Base-by-base conservation (phyloP, 2,329 filamentous ascomycete genomes). In the Fusarium oligoseptatum region DNA sequence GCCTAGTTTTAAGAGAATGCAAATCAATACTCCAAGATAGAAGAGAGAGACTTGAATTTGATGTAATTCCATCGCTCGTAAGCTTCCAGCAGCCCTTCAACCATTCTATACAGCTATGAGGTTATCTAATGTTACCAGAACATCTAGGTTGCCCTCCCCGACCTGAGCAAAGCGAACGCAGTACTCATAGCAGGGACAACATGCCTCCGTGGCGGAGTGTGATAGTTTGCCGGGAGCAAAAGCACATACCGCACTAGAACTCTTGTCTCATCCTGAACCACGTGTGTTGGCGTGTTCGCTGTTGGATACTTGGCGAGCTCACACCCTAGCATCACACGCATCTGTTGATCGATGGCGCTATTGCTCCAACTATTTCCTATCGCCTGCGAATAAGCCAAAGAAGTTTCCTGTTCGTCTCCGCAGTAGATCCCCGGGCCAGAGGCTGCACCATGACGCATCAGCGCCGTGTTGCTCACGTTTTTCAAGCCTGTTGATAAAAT, bases 181-280 rank as follows among this genome's bases (percentile, higher is more conserved):
- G 56, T 60, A 9, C 36, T 60, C 56, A 60, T 60, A 22, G 56
- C 56, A 27, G 56, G 56, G 3, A 41, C 56, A 41, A 60, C 56
- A 6, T 60, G 56, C n/a, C 56, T 36, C 9, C 56, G 32, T 22
- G 34, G 56, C 9, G 56, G 56, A 41, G 56, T 9, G 20, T 36
- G 56, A n/a, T 60, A 41, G 15, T 37, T 41, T 60, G 29, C 32
- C 1, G 56, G 56, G 5, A 60, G 56, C 22, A 60, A 17, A 29
- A 60, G 39, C 20, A 60, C 56, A 14, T 60, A 60, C 20, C 56
- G 56, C 4, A 60, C 56, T 15, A 60, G 9, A 36, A 41, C 36
- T 24, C 32, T 60, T 3, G n/a, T 60, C 56, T 60, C 56, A 2
- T 60, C 56, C 17, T 27, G 36, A 14, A 60, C 36, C 6, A 60